Conservation (phyloP, 176 grass and related monocot genomes). For the Aegilops speltoides region DNA sequence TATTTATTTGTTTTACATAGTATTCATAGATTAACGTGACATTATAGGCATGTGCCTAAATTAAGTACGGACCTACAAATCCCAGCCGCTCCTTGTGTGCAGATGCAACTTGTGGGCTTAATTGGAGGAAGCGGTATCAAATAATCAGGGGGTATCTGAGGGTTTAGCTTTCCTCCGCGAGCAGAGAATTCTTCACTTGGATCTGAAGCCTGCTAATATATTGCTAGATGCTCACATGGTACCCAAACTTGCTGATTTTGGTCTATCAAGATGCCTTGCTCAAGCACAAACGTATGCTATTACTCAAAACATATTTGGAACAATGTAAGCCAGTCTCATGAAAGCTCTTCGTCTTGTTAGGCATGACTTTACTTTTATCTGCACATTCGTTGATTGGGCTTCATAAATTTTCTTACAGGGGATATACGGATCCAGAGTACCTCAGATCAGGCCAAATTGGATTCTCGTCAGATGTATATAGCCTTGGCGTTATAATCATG, state of each 20-base stretch:
- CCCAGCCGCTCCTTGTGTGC: neutral
- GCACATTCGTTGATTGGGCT: no score
- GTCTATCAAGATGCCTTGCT: neutral
- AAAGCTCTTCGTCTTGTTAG: neutral
- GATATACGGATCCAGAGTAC: no score
- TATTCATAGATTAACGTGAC: no score
- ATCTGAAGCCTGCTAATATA: neutral
- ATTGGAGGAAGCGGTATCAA: neutral
- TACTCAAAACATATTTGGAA: neutral
- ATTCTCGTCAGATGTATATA: no score
- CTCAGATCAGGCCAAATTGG: no score
- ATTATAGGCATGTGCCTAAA: neutral
- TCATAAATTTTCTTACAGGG: no score
- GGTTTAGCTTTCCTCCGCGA: neutral
- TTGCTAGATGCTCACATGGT: neutral
- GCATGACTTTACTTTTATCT: no score
- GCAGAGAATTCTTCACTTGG: neutral
- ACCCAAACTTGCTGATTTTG: neutral
- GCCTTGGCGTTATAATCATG: no score
- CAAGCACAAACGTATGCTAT: neutral
- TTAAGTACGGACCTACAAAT: neutral
- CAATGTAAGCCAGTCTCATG: neutral
- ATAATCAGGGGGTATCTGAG: neutral
- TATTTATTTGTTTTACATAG: no score
- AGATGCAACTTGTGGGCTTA: slow-evolving; percentile 10